Evolutionary conservation across 2,329 filamentous ascomycete genomes (phyloP), one percentile per base, ranked within the genome.

Genomic region (Sarocladiaceae sp.): DNA sequence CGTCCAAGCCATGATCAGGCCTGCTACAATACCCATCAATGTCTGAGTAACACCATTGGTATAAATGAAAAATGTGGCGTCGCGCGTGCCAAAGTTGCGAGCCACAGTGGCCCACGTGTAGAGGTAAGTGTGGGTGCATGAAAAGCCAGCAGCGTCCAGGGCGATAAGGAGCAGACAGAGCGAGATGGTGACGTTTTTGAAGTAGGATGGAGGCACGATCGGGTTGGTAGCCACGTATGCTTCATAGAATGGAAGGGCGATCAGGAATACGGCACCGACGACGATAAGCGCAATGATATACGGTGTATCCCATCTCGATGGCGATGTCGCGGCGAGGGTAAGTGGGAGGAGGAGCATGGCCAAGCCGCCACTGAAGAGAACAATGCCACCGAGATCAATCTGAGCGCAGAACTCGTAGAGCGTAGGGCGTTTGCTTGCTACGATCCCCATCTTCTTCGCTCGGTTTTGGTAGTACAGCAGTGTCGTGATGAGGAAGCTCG

Each of bases 261-360:
- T 35, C 5, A 35, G 33, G 18, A 35, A 35, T 6, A 35, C 15
- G 33, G 15, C 33, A 15, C 33, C 33, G 16, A 35, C 33, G 5
- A 35, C 33, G 33, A 35, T 35, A 19, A 35, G 33, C 33, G 33
- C 33, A 20, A 35, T 35, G 16, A 35, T 35, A 13, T 35, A 35
- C 18, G 33, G 33, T 10, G 33, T 35, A 6, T 35, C 18, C 33
- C 33, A 35, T 19, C 16, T 18, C 33, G 33, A 35, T 15, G 33
- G 33, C 6, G 33, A 35, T 6, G 33, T 35, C 33, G 33, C 33
- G 18, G 33, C 33, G 15, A 35, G 18, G 6, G 33, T 35, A 6
- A 35, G 33, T 19, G 33, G 33, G 15, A 35, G 33, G 33, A 35
- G 33, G 6, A 35, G 33, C 33, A 35, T 35, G 9, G 33, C 33